Evolutionary conservation across 768 basidiomycete genomes (phyloP).

Genomic region (Holtermannia corniformis): DNA sequence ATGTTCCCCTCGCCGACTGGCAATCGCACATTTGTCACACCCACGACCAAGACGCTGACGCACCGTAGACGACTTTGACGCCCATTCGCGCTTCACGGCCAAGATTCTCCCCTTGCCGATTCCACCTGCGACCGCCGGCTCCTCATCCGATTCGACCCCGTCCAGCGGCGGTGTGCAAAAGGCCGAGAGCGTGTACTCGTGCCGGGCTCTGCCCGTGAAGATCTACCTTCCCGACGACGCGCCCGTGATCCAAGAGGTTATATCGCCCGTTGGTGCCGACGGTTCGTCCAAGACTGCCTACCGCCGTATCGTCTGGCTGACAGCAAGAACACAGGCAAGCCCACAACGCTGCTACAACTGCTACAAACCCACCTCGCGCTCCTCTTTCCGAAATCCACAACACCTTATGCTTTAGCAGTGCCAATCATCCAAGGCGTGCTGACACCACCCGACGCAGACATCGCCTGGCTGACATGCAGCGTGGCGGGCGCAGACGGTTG

Average conservation of each 20-base stretch:
- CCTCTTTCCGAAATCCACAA: conserved; percentile 54
- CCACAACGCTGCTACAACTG: conserved; percentile 60
- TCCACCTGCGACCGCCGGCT: conserved; percentile 1
- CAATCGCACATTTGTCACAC: not conserved
- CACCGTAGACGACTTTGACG: conserved; percentile 78
- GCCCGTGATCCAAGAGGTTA: conserved; percentile 81
- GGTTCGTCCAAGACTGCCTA: conserved; percentile 47
- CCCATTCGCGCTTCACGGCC: conserved; percentile 87
- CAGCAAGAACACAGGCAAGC: conserved; percentile 48
- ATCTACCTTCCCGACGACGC: conserved; percentile 76
- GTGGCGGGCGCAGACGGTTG: conserved; percentile 91
- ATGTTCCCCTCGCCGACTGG: not conserved
- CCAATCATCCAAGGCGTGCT: conserved; percentile 76
- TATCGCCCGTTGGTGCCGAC: conserved; percentile 65
- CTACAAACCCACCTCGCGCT: conserved; percentile 67
- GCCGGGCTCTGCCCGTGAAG: conserved; percentile 78
- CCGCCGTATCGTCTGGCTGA: not conserved
- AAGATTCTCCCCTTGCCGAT: conserved; percentile 73
- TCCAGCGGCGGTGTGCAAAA: conserved; percentile 43
- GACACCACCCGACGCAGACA: conserved; percentile 72
- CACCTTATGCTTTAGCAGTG: conserved; percentile 53
- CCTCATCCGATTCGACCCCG: not conserved
- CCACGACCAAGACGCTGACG: not conserved
- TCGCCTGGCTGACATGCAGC: conserved; percentile 90
- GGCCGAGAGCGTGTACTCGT: conserved; percentile 74